phyloP scores from a whole-genome alignment of 352 stramenopile species.

The Aphanomyces astaci region DNA sequence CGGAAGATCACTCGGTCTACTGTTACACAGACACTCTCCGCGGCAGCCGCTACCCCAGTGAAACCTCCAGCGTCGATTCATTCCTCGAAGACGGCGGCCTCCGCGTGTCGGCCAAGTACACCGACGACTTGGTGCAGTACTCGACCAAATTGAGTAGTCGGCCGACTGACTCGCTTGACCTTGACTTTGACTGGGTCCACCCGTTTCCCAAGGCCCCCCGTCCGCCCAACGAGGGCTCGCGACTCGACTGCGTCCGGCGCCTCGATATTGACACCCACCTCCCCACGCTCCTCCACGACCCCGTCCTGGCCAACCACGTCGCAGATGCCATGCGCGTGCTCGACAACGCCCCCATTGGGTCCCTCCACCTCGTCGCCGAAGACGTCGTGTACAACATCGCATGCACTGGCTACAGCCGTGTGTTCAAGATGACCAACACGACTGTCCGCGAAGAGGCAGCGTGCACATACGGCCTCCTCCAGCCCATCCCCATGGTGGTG shows the following conservation, averaged over 20 bases:
- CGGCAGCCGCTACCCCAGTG: background rate
- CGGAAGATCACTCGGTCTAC: background rate
- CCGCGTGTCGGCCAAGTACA: slow-evolving; percentile 1
- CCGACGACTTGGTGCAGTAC: background rate
- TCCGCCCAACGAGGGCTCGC: slow-evolving; percentile 32
- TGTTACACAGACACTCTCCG: background rate
- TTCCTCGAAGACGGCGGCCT: slow-evolving; percentile 20
- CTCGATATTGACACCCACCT: slow-evolving; percentile 48
- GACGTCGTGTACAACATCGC: slow-evolving; percentile 62
- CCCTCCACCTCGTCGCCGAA: slow-evolving; percentile 52
- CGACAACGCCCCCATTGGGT: slow-evolving; percentile 31
- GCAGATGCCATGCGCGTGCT: background rate
- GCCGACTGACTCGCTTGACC: slow-evolving; percentile 25
- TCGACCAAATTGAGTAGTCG: slow-evolving; percentile 8
- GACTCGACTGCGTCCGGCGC: slow-evolving; percentile 42
- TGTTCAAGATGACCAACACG: slow-evolving; percentile 40
- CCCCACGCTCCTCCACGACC: slow-evolving; percentile 12
- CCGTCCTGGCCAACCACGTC: background rate
- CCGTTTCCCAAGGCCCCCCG: slow-evolving; percentile 69
- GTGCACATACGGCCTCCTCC: slow-evolving; percentile 56
- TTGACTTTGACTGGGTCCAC: slow-evolving; percentile 74
- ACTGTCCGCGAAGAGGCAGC: slow-evolving; percentile 56
- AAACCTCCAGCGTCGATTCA: slow-evolving; percentile 19
- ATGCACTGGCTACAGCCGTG: slow-evolving; percentile 30
- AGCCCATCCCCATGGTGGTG: slow-evolving; percentile 63